A percentile compares a stretch with the other conserved stretches of the same genome.
phyloP scores from a whole-genome alignment of 345 rosid genomes.

The Salix udensis region DNA sequence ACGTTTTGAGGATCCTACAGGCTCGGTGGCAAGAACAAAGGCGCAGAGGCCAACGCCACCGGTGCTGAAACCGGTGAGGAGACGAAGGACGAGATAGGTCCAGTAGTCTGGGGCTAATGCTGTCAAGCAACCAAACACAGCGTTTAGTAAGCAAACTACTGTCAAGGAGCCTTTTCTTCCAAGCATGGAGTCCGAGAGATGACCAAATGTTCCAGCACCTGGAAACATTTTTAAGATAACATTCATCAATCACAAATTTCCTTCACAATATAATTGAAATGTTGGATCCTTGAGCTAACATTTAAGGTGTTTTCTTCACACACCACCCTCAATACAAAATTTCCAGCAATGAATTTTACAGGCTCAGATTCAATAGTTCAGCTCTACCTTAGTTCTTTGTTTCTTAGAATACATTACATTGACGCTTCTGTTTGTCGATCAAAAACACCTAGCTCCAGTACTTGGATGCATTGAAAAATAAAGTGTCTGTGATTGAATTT shows the following conservation, averaged over 20 bases:
- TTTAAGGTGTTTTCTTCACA: too few species aligned
- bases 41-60: slow-evolving; percentile 89
- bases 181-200: slow-evolving; percentile 77
- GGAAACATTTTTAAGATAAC: slow-evolving; percentile 12
- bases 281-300: too few species aligned
- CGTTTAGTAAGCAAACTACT: slow-evolving; percentile 64
- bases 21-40: slow-evolving; percentile 84
- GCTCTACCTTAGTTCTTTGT: too few species aligned
- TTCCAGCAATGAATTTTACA: too few species aligned
- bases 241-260: not conserved
- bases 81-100: slow-evolving; percentile 58
- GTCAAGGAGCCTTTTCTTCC: slow-evolving; percentile 93
- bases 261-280: not conserved
- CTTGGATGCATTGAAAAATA: too few species aligned
- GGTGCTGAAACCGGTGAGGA: slow-evolving; percentile 83
- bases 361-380: too few species aligned
- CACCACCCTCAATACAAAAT: too few species aligned
- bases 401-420: too few species aligned
- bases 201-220: slow-evolving; percentile 96
- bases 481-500: too few species aligned
- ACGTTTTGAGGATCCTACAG: slow-evolving; percentile 76
- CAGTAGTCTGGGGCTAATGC: slow-evolving; percentile 69
- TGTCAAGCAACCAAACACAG: slow-evolving; percentile 68
- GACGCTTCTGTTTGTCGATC: too few species aligned
- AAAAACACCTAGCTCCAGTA: too few species aligned